Evolutionary conservation across 768 basidiomycete species (phyloP), one percentile per base, ranked within the genome.

Genomic region (Leccinum subtestaceum): DNA sequence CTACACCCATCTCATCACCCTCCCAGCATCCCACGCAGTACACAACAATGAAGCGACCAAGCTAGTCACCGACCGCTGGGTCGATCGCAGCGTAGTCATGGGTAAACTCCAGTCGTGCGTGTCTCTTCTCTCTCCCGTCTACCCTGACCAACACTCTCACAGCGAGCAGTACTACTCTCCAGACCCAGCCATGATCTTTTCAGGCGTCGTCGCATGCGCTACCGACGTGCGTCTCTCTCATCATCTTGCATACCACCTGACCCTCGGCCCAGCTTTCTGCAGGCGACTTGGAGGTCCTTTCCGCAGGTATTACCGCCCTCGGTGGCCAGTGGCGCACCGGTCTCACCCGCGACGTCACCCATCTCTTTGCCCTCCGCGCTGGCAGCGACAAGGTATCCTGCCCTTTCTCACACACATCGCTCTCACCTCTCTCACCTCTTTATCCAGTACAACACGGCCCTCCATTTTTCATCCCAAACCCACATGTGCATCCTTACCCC

Each of bases 291-390:
- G 89, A 91, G 66, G 83, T 88, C 2, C 81, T 96, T 43, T 80
- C 82, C 0, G 88, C 86, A 0, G 90, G 87, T 0, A 84, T 95
- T 29, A 79, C 80, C 2, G 83, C 86, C 0, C 81, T 91, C 4
- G 94, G 95, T 3, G 95, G 95, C 0, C 87, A 91, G 71, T 92
- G 86, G 85, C 82, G 91, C 25, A 74, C 75, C 0, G 85, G 84
- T 9, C 81, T 95, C 52, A 94, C 93, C 0, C 80, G 82, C 58
- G 94, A 96, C 58, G 88, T 93, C 21, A 95, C 95, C 0, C 95
- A 96, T 69, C 81, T 96, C 52, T 89, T 95, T 64, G 84, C 85
- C 31, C 72, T 87, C 34, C 73, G 76, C 54, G 52, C 68, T 0
- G 76, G 76, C 2, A 84, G 84, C 5, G 70, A 77, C 29, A 86